phyloP scores from a whole-genome alignment of 495 filamentous ascomycete species.

The Neurospora cerealis region DNA sequence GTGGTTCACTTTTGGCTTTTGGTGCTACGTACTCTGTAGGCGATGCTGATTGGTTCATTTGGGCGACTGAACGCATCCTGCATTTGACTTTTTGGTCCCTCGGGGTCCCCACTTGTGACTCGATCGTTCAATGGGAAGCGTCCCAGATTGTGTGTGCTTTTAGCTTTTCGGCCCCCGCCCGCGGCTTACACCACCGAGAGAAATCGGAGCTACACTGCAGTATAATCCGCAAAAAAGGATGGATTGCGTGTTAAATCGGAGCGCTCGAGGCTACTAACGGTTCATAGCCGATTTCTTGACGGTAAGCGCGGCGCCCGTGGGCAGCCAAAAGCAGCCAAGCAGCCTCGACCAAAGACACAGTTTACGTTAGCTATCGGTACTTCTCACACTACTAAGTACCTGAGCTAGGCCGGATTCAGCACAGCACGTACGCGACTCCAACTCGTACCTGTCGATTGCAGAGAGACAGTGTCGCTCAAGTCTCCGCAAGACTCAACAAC shows the following conservation, averaged over 20 bases:
- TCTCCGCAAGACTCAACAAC: background rate
- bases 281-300: background rate
- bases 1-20: background rate
- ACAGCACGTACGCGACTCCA: background rate
- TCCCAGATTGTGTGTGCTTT: constrained; percentile 2
- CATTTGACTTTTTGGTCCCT: background rate
- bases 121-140: constrained; percentile 16
- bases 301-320: background rate
- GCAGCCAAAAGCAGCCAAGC: background rate
- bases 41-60: background rate
- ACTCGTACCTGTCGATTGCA: background rate
- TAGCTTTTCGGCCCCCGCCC: background rate
- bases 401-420: background rate
- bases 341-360: background rate
- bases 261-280: background rate
- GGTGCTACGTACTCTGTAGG: background rate
- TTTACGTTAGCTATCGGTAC: background rate
- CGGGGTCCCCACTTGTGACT: background rate
- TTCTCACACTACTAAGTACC: background rate
- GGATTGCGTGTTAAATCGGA: background rate
- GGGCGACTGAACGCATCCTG: background rate
- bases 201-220: background rate
- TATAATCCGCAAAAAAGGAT: background rate
- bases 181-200: background rate
- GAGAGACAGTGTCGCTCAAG: background rate